Base-by-base conservation (phyloP, 2,329 filamentous ascomycete species). In the Fonsecaea nubica region DNA sequence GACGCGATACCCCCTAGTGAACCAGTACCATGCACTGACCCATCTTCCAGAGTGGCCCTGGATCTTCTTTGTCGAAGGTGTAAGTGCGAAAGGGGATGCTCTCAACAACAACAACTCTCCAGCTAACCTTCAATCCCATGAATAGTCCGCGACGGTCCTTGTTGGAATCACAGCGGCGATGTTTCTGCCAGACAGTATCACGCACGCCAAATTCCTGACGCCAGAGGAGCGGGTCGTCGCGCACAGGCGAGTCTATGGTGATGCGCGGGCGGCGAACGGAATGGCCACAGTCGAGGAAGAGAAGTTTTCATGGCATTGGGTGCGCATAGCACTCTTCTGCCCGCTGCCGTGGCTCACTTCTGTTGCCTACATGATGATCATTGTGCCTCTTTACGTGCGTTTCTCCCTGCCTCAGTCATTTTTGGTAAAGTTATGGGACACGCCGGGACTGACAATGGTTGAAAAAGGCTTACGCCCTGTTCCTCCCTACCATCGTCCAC, bases 11-110 rank as follows among this genome's bases (percentile, higher is more conserved):
- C 12, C 30, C 30, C 9, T 55, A 87, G 1, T 45, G 89, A 88
- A 0, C 76, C 91, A 36, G 76, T 90, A 2, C 88, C 89, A 0
- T 89, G 88, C 53, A 90, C 91, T 79, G 83, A 89, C 0, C 21
- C 36, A 21, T 42, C 56, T 25, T 21, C 13, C 12, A 68, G 45
- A 38, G 10, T 61, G 61, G 62, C 25, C 21, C 10, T 64, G 62
- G 64, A 67, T 91, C 68, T 87, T 89, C 75, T 78, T 90, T 6
- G 84, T 90, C 8, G 88, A 91, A 76, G 88, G 88, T 6, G 74
- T 87, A 10, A 87, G 50, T 54, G 50, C 25, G 21, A 32, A 32
- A 32, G 4, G 12, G 3, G 8, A 21, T 15, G 2, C 32, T 54
- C n/a, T 54, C 32, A n/a, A 15, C 50, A 25, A 18, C 12, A n/a